These are phyloP conservation scores for Xylaria grammica DNA, from an alignment of 495 filamentous ascomycete genomes.

Conservation along the genomic window DNA sequence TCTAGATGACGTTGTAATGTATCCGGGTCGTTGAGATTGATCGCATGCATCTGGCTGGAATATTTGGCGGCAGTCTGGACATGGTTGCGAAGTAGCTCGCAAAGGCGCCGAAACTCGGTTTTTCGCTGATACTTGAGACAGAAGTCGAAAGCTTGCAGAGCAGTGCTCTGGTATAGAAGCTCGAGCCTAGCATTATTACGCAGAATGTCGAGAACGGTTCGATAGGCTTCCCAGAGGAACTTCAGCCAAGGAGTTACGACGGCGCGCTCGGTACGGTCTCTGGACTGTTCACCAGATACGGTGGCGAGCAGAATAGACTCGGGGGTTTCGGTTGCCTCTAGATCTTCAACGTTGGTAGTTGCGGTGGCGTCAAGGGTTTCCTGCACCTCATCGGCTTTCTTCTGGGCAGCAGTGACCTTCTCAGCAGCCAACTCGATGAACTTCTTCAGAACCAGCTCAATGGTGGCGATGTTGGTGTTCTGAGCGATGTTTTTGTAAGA, in stretches of 20 bases:
- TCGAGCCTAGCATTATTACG: slow-evolving; percentile 98
- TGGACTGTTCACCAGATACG: slow-evolving; percentile 95
- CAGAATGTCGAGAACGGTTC: slow-evolving; percentile 95
- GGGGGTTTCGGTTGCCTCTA: slow-evolving; percentile 96
- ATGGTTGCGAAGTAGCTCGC: slow-evolving; percentile 97
- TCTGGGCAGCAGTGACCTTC: slow-evolving; percentile 95
- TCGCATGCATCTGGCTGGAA: slow-evolving; percentile 97
- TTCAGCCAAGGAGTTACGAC: slow-evolving; percentile 99
- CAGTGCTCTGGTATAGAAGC: slow-evolving; percentile 97
- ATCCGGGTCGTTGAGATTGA: slow-evolving; percentile 97
- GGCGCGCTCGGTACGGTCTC: slow-evolving; percentile 94
- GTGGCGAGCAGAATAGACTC: slow-evolving; percentile 98
- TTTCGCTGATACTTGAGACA: slow-evolving; percentile 97
- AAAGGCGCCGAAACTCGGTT: slow-evolving; percentile 98
- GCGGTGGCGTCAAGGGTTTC: slow-evolving; percentile 78
- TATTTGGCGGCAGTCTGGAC: slow-evolving; percentile 99
- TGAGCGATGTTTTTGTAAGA: slow-evolving; percentile 99
- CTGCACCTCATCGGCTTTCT: slow-evolving; percentile 93
- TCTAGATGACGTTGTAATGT: slow-evolving; percentile 96
- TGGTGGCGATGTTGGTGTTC: slow-evolving; percentile 97
- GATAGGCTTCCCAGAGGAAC: slow-evolving; percentile 99
- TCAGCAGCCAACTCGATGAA: slow-evolving; percentile 97
- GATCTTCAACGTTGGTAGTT: slow-evolving; percentile 77
- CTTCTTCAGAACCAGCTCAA: slow-evolving; percentile 94
- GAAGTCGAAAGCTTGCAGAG: slow-evolving; percentile 97